A percentile compares a stretch with the other conserved stretches of the same genome.
These are phyloP conservation scores for Spergularia marina DNA, from an alignment of 148 eudicot species.

Conservation along the genomic window DNA sequence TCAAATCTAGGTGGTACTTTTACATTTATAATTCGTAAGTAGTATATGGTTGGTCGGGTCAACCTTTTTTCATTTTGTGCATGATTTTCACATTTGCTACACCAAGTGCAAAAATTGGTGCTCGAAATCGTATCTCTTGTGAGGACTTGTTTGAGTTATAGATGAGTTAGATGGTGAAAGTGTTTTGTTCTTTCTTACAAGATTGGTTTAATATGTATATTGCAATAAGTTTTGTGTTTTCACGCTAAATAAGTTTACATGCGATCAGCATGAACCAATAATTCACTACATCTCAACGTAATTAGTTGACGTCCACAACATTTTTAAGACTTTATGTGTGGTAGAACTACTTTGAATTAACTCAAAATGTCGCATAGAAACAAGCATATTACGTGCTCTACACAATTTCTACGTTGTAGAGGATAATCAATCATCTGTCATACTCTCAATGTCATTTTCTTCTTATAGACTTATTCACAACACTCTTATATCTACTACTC, in stretches of 20 bases:
- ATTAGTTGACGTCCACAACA: neutral
- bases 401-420: neutral
- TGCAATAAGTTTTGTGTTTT: neutral
- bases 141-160: neutral
- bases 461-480: conserved; percentile 14
- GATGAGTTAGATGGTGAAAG: neutral
- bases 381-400: conserved; percentile 19
- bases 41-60: conserved; percentile 12
- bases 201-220: no score
- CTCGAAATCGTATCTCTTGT: neutral
- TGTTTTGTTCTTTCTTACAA: no score
- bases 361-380: conserved; percentile 1
- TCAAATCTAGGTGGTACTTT: conserved; percentile 26
- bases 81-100: neutral
- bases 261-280: neutral
- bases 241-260: neutral
- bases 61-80: neutral
- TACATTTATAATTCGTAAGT: conserved; percentile 16
- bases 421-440: neutral
- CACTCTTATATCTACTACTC: neutral
- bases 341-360: neutral
- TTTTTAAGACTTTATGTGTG: conserved; percentile 1
- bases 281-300: conserved; percentile 1
- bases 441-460: conserved; percentile 6
- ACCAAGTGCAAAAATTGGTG: neutral